A percentile compares a stretch with the other conserved stretches of the same genome.
Conservation (phyloP, 2,329 filamentous ascomycete species). For the Zymoseptoria passerinii region DNA sequence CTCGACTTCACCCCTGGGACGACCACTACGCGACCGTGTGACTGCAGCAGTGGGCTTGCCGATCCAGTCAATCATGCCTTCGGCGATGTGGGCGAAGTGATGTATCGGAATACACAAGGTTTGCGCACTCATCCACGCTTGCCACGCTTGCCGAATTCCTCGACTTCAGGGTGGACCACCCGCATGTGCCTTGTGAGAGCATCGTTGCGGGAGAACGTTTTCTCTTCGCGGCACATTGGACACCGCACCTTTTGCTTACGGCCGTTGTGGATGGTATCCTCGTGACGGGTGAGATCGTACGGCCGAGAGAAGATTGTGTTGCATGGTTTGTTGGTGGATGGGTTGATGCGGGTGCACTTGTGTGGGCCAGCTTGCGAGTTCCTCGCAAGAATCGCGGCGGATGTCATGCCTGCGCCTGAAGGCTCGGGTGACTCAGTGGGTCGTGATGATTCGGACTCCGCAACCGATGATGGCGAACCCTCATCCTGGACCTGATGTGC, state of each 20-base stretch:
- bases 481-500: conserved; percentile 27
- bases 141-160: conserved; percentile 62
- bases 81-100: neutral
- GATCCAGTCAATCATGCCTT: neutral
- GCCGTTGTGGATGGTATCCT: conserved; percentile 94
- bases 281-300: conserved; percentile 92
- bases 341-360: conserved; percentile 86
- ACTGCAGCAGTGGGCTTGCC: neutral
- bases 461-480: conserved; percentile 32
- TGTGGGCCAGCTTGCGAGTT: conserved; percentile 92
- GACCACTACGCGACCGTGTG: neutral
- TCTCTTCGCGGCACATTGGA: conserved; percentile 87
- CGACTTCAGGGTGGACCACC: conserved; percentile 83
- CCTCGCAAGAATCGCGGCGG: conserved; percentile 48
- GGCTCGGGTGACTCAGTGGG: conserved; percentile 26
- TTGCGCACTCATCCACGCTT: conserved; percentile 29
- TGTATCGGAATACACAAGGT: neutral
- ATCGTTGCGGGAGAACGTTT: conserved; percentile 93
- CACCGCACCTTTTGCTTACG: conserved; percentile 93
- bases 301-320: conserved; percentile 89
- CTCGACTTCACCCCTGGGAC: neutral
- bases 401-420: conserved; percentile 40
- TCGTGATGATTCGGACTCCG: conserved; percentile 23
- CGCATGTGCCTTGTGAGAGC: conserved; percentile 89
- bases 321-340: conserved; percentile 89